Conservation (phyloP, 805 yeast species). For the Wickerhamomyces rabaulensis region DNA sequence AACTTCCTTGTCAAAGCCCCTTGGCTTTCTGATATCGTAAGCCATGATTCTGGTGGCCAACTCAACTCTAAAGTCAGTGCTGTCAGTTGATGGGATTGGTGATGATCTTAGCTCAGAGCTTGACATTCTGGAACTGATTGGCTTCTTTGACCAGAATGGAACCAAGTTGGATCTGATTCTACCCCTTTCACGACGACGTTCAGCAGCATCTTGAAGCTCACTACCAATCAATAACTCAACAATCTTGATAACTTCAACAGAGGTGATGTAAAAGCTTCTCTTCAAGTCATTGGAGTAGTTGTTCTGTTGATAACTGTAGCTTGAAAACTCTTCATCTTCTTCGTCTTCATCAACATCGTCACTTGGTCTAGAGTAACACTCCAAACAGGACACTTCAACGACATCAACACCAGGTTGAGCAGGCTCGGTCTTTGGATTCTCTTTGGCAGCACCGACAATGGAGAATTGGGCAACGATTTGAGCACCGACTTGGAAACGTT, state of each 20-base stretch:
- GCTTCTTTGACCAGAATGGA: constrained; percentile 61
- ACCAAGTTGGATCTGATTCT: constrained; percentile 60
- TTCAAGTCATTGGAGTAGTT: constrained; percentile 14
- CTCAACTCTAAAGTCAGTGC: constrained; percentile 39
- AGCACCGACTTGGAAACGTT: constrained; percentile 45
- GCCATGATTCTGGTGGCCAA: constrained; percentile 63
- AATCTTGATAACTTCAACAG: constrained; percentile 62
- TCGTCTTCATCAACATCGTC: constrained; percentile 29
- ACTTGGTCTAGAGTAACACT: constrained; percentile 31
- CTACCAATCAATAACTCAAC: constrained; percentile 57
- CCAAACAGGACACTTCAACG: constrained; percentile 56
- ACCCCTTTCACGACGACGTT: constrained; percentile 59
- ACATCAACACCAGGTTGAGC: constrained; percentile 39
- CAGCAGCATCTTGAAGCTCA: constrained; percentile 39
- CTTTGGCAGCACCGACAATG: constrained; percentile 46
- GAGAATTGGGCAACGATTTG: constrained; percentile 43
- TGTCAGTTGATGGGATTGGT: constrained; percentile 19
- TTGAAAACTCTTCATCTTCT: constrained; percentile 9
- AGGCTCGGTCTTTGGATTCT: constrained; percentile 38
- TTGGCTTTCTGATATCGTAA: constrained; percentile 55
- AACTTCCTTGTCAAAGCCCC: constrained; percentile 67
- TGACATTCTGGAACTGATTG: constrained; percentile 39
- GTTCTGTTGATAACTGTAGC: constrained; percentile 17
- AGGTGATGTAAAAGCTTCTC: constrained; percentile 44
- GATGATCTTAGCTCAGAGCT: constrained; percentile 10